Percentiles rank a stretch among this genome's conserved stretches.
Evolutionary conservation across 768 basidiomycete genomes (phyloP).

Genomic region (Hirschioporus abietinus): DNA sequence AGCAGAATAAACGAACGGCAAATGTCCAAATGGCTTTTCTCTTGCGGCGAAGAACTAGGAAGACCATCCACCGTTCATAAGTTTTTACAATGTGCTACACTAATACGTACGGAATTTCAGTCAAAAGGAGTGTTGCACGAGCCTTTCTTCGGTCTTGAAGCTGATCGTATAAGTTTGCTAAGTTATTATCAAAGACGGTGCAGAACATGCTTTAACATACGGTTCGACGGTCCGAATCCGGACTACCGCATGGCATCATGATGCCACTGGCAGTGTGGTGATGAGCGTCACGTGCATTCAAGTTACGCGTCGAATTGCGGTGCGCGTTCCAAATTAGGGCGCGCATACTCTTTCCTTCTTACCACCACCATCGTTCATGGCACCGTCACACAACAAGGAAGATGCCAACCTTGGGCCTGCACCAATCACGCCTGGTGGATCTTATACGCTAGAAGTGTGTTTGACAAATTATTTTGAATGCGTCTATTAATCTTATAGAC

Average conservation of each 20-base stretch:
- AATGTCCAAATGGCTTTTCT: background rate
- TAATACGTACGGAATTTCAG: too few relatives aligned
- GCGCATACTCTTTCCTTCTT: background rate
- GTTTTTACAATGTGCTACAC: too few relatives aligned
- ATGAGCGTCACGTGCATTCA: background rate
- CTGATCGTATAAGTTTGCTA: too few relatives aligned
- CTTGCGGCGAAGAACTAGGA: too few relatives aligned
- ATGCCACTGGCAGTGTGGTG: too few relatives aligned
- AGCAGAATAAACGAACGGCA: background rate
- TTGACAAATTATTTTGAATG: slow-evolving; percentile 15
- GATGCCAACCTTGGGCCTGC: slow-evolving; percentile 45
- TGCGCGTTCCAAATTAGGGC: background rate
- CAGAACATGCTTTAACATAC: too few relatives aligned
- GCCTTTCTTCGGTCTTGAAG: too few relatives aligned
- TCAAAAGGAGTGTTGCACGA: too few relatives aligned
- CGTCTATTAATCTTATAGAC: slow-evolving; percentile 13
- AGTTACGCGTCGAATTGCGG: background rate
- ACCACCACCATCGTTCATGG: slow-evolving; percentile 2
- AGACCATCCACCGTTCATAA: too few relatives aligned
- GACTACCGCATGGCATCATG: too few relatives aligned
- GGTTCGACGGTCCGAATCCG: too few relatives aligned
- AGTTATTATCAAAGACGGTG: too few relatives aligned
- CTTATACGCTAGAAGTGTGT: slow-evolving; percentile 69
- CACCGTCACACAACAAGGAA: slow-evolving; percentile 20
- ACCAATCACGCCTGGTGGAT: slow-evolving; percentile 66